Evolutionary conservation across 139 green algal genomes (phyloP), one percentile per base, ranked within the genome.

Genomic region (Raphidocelis subcapitata): DNA sequence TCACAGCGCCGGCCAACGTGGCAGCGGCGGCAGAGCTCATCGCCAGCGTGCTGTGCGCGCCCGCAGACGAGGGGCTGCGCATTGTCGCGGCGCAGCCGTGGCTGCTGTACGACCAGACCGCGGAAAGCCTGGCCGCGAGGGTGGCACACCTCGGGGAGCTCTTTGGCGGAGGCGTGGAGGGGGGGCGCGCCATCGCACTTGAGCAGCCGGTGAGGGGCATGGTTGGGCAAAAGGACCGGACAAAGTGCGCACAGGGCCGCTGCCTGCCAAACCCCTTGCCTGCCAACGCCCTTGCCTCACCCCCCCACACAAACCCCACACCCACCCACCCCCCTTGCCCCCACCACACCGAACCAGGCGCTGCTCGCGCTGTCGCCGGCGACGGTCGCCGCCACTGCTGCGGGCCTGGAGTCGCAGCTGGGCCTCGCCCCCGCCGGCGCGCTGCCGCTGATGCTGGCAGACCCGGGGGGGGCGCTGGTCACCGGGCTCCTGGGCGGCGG

Each of bases 61-160:
- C 60, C 26, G 72, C 67, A 12, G 15, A 26, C 0, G 61, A 18
- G 18, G 83, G 79, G 2, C 77, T 88, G 62, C 52, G 28, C 8
- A 37, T 85, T 35, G 68, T 88, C 33, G 54, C 52, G 26, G 21
- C 49, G 5, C 74, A 85, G 60, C 83, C 83, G 5, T 49, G 28
- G 4, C 77, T 88, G n/a, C 59, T 82, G 52, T 85, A 81, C 65
- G 70, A 76, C 65, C 65, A 74, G 23, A 82, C 66, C 0, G 33
- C 31, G 5, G 71, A 68, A n/a, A 72, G 37, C 29, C 49, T 85
- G 3, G 62, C 52, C 2, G 67, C 62, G 10, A 35, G 72, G 29
- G 62, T 86, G 56, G 72, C 82, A 36, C 73, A 72, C 33, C 79
- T 88, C 36, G 69, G 47, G 3, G 44, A 56, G 2, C 56, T 74